A percentile compares a stretch with the other conserved stretches of the same genome.
Evolutionary conservation across 2,329 filamentous ascomycete genomes (phyloP).

Genomic region (Ascochyta fabae): DNA sequence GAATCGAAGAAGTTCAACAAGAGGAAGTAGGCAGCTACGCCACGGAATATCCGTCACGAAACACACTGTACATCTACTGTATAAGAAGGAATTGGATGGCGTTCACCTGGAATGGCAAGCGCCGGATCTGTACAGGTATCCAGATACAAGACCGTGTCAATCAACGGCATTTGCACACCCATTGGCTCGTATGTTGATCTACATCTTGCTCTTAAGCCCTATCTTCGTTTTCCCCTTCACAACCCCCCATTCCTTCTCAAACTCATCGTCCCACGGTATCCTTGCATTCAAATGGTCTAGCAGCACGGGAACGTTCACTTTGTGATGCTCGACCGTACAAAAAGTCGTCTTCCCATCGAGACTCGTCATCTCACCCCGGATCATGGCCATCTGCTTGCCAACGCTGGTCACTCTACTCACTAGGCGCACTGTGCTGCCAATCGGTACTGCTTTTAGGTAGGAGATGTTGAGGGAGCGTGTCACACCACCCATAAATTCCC

Average conservation of each 20-base stretch:
- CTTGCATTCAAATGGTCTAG: constrained; percentile 49
- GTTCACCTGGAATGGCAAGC: constrained; percentile 14
- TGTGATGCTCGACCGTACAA: constrained; percentile 61
- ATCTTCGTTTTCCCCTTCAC: constrained; percentile 14
- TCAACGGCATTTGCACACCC: neutral
- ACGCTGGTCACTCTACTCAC: constrained; percentile 53
- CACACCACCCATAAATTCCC: constrained; percentile 61
- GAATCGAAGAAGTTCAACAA: constrained; percentile 57
- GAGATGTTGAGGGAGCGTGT: constrained; percentile 59
- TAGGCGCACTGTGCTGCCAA: constrained; percentile 54
- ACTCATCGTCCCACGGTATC: constrained; percentile 55
- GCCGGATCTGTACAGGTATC: neutral
- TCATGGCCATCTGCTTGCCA: constrained; percentile 60
- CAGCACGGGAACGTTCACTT: constrained; percentile 54
- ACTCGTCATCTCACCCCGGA: constrained; percentile 58
- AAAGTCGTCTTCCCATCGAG: constrained; percentile 57
- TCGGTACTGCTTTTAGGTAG: constrained; percentile 58
- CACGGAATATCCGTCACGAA: constrained; percentile 2
- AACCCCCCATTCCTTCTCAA: constrained; percentile 40
- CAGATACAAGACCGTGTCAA: constrained; percentile 2
- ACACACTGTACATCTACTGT: constrained; percentile 27
- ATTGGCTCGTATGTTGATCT: neutral
- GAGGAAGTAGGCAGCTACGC: constrained; percentile 45
- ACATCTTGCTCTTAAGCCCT: constrained; percentile 29
- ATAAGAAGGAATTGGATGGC: constrained; percentile 23